These are phyloP conservation scores for Chaetomium sp. DNA, from an alignment of 2,329 filamentous ascomycete genomes.

Conservation along the genomic window DNA sequence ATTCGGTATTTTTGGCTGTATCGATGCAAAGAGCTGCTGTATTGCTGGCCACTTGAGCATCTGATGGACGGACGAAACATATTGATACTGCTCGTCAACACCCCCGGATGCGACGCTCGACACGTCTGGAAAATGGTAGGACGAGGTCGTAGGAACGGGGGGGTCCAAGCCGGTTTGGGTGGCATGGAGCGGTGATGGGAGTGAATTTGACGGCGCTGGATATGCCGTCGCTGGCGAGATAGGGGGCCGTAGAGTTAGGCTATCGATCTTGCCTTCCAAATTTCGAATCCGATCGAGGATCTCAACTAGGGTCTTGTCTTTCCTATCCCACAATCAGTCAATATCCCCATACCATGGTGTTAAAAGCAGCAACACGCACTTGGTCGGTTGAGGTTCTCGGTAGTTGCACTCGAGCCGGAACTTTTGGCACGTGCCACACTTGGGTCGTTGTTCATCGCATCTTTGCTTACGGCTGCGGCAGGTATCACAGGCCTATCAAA, in stretches of 20 bases:
- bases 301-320: constrained; percentile 56
- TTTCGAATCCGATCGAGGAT: constrained; percentile 51
- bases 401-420: constrained; percentile 55
- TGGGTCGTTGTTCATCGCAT: constrained; percentile 57
- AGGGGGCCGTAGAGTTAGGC: constrained; percentile 25
- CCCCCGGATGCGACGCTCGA: constrained; percentile 14
- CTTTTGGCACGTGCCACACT: constrained; percentile 52
- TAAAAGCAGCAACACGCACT: constrained; percentile 35
- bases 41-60: constrained; percentile 45
- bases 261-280: constrained; percentile 51
- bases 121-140: constrained; percentile 17
- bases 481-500: constrained; percentile 47
- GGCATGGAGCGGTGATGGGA: constrained; percentile 1
- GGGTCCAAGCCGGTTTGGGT: constrained; percentile 1
- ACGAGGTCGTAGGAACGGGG: background rate
- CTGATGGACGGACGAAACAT: constrained; percentile 40
- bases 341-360: background rate
- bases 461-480: constrained; percentile 56
- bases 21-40: constrained; percentile 33
- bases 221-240: background rate
- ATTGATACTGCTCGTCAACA: constrained; percentile 26
- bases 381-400: constrained; percentile 54
- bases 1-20: constrained; percentile 28
- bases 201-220: background rate
- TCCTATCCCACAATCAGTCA: constrained; percentile 36